Percentiles rank a stretch among this genome's conserved stretches.
These are phyloP conservation scores for Colletotrichum lupini DNA, from an alignment of 2,329 filamentous ascomycete genomes.

Conservation along the genomic window DNA sequence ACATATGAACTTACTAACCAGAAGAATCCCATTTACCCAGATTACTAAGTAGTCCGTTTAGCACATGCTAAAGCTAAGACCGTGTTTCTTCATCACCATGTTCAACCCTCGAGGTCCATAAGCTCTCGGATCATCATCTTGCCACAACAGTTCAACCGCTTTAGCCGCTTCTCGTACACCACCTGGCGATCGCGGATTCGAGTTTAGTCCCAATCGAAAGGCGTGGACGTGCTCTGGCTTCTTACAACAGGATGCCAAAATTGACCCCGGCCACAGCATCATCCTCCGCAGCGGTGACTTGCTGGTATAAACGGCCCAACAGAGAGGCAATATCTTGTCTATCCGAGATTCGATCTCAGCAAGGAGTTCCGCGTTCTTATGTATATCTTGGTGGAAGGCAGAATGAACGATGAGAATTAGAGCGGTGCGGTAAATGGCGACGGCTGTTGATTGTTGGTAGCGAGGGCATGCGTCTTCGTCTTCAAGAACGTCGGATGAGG, in stretches of 20 bases:
- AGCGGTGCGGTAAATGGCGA: background rate
- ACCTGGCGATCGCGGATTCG: background rate
- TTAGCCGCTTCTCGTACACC: background rate
- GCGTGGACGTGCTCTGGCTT: background rate
- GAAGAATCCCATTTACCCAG: no score
- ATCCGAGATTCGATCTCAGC: background rate
- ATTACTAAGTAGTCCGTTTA: background rate
- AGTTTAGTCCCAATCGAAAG: background rate
- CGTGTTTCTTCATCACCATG: conserved; percentile 14
- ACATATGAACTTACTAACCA: no score
- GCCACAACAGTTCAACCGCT: background rate
- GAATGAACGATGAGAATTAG: background rate
- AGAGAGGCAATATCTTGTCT: background rate
- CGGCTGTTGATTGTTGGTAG: background rate
- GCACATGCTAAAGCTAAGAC: conserved; percentile 1
- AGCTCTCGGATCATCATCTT: background rate
- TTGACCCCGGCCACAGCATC: conserved; percentile 1
- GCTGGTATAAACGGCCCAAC: background rate
- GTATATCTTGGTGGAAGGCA: background rate
- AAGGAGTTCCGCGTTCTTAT: background rate
- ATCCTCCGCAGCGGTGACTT: background rate
- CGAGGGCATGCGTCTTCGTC: background rate
- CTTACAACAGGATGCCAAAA: conserved; percentile 8
- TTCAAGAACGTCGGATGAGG: background rate
- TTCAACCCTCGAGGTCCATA: background rate